A percentile compares a stretch with the other conserved stretches of the same genome.
These are phyloP conservation scores for Phytophthora kernoviae DNA, from an alignment of 352 stramenopile species.

Conservation along the genomic window DNA sequence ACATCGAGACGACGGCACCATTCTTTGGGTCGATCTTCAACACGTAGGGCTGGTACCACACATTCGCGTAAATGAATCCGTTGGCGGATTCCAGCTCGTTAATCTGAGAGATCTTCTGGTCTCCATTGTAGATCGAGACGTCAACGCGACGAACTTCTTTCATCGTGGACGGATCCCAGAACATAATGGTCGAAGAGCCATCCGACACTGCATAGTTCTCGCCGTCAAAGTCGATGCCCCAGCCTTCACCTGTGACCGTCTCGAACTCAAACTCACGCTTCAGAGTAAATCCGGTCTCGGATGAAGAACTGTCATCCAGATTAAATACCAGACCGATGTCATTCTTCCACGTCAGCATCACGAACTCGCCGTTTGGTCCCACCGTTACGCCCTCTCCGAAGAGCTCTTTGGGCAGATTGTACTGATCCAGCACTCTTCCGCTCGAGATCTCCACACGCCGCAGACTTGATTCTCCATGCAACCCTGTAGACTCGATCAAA, in stretches of 20 bases:
- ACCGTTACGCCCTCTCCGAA: conserved; percentile 94
- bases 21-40: conserved; percentile 92
- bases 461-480: conserved; percentile 89
- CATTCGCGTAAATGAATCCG: conserved; percentile 93
- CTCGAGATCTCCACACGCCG: conserved; percentile 87
- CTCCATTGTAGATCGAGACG: conserved; percentile 49
- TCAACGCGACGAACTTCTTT: conserved; percentile 72
- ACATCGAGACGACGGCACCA: conserved; percentile 87
- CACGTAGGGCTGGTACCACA: conserved; percentile 94
- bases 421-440: conserved; percentile 74
- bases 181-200: conserved; percentile 88
- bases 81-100: conserved; percentile 95
- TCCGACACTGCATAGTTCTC: conserved; percentile 84
- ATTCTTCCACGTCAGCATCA: conserved; percentile 93
- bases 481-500: conserved; percentile 93
- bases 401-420: conserved; percentile 55
- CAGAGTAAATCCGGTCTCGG: conserved; percentile 20
- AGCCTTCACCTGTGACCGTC: conserved; percentile 88
- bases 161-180: conserved; percentile 91
- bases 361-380: conserved; percentile 64
- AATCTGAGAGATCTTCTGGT: conserved; percentile 63
- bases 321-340: conserved; percentile 90
- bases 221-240: conserved; percentile 91
- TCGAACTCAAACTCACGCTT: conserved; percentile 77
- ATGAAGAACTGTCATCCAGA: conserved; percentile 22